phyloP scores from a whole-genome alignment of 2,329 filamentous ascomycete species.

The Niveomyces coronatus region DNA sequence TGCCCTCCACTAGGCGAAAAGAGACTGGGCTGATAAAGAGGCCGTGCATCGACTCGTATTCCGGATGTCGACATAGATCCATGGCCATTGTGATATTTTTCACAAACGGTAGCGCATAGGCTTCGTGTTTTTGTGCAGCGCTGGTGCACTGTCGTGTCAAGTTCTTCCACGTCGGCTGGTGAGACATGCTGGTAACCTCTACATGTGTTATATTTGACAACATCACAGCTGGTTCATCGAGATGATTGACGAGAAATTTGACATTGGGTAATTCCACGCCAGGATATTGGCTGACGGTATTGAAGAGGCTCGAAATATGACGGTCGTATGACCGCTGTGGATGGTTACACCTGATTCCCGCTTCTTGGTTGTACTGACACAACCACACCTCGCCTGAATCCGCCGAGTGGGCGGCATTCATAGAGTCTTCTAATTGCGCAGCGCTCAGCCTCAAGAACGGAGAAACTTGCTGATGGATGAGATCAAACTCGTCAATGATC shows the following conservation, averaged over 20 bases:
- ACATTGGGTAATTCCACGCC: slow-evolving; percentile 24
- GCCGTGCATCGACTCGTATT: slow-evolving; percentile 33
- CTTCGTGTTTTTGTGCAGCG: slow-evolving; percentile 6
- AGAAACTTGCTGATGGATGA: slow-evolving; percentile 27
- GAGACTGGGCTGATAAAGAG: slow-evolving; percentile 33
- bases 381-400: slow-evolving; percentile 26
- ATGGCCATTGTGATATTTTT: slow-evolving; percentile 16
- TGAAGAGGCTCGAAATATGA: slow-evolving; percentile 21
- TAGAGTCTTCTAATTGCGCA: slow-evolving; percentile 18
- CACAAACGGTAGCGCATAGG: slow-evolving; percentile 27
- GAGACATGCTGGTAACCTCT: slow-evolving; percentile 18
- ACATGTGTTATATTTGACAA: slow-evolving; percentile 12
- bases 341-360: slow-evolving; percentile 24
- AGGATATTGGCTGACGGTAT: slow-evolving; percentile 19
- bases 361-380: slow-evolving; percentile 20
- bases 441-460: slow-evolving; percentile 32
- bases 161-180: slow-evolving; percentile 19
- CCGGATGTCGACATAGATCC: slow-evolving; percentile 34
- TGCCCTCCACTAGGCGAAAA: slow-evolving; percentile 27
- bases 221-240: slow-evolving; percentile 38
- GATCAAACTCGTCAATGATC: slow-evolving; percentile 42
- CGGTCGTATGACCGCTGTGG: slow-evolving; percentile 22
- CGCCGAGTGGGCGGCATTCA: slow-evolving; percentile 17
- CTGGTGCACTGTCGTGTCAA: slow-evolving; percentile 26
- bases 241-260: slow-evolving; percentile 33